Evolutionary conservation across 352 stramenopile species (phyloP).

Genomic region (Plasmopara muralis): DNA sequence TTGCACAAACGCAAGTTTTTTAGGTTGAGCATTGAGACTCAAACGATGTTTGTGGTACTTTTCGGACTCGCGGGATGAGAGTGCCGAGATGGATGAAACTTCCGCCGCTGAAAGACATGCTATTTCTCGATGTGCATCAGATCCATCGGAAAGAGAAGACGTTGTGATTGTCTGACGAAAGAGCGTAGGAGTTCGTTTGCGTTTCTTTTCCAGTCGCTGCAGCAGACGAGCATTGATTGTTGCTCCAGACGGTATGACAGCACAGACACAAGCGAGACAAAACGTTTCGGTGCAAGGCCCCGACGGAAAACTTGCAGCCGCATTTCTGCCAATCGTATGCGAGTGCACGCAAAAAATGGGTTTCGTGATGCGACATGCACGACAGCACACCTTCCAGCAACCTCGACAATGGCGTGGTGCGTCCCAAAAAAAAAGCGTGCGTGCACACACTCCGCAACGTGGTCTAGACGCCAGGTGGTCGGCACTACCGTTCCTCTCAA

Average conservation of each 20-base stretch:
- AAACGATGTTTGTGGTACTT: constrained; percentile 60
- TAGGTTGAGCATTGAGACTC: constrained; percentile 34
- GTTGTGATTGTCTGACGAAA: constrained; percentile 38
- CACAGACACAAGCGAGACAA: constrained; percentile 63
- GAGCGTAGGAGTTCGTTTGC: constrained; percentile 26
- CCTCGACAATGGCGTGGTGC: constrained; percentile 44
- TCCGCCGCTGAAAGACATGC: constrained; percentile 16
- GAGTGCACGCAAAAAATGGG: constrained; percentile 73
- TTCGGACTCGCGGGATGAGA: constrained; percentile 66
- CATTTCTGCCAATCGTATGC: constrained; percentile 22
- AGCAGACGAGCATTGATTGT: constrained; percentile 63
- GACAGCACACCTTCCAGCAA: constrained; percentile 63
- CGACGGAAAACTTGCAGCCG: constrained; percentile 13
- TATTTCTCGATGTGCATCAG: constrained; percentile 13
- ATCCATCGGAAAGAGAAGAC: constrained; percentile 25
- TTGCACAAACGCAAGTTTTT: constrained; percentile 23
- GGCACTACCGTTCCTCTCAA: constrained; percentile 4
- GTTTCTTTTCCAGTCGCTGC: constrained; percentile 58
- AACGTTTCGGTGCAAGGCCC: constrained; percentile 68
- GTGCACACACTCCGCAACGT: constrained; percentile 52
- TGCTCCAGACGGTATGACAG: constrained; percentile 51
- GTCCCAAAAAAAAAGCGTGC: constrained; percentile 61
- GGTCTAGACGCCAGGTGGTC: constrained; percentile 8
- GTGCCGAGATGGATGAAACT: constrained; percentile 55
- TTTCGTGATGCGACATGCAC: constrained; percentile 54